A percentile compares a stretch with the other conserved stretches of the same genome.
These are phyloP conservation scores for Cystobasidium sp. DNA, from an alignment of 1,284 basidiomycete species.

Conservation along the genomic window DNA sequence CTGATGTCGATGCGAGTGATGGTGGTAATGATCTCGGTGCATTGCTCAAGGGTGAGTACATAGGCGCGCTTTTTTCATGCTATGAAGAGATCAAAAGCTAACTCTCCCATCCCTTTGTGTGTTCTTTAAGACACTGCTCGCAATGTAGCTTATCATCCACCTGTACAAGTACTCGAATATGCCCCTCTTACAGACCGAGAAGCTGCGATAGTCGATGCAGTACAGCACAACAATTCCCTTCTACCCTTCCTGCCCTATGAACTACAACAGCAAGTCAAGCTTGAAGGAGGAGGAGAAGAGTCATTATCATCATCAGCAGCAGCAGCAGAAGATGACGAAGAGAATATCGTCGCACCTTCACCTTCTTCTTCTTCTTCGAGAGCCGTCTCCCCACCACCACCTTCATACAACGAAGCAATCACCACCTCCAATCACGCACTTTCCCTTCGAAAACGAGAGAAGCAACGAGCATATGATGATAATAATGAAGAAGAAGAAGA, in stretches of 20 bases:
- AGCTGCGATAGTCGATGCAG: constrained; percentile 9
- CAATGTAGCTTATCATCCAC: not conserved
- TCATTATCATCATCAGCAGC: not conserved
- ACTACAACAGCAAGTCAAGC: constrained; percentile 19
- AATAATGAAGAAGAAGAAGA: not conserved
- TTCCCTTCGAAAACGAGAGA: constrained; percentile 4
- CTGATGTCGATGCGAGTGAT: not conserved
- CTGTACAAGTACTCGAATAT: constrained; percentile 9
- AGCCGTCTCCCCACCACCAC: not conserved
- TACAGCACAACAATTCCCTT: constrained; percentile 20
- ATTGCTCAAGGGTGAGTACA: constrained; percentile 20
- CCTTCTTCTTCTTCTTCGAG: constrained; percentile 17
- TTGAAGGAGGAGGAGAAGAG: not conserved
- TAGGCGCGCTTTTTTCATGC: not conserved
- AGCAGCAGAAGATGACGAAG: constrained; percentile 5
- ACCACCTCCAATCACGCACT: not conserved
- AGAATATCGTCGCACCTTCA: constrained; percentile 21
- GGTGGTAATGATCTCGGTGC: constrained; percentile 22
- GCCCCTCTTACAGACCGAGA: constrained; percentile 19
- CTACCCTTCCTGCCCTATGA: constrained; percentile 17
- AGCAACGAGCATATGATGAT: constrained; percentile 12
- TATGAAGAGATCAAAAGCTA: not conserved
- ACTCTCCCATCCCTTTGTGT: not conserved
- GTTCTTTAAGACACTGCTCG: constrained; percentile 13
- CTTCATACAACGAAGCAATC: constrained; percentile 22